A percentile compares a stretch with the other conserved stretches of the same genome.
Evolutionary conservation across 257 asterid species (phyloP).

Genomic region (Nemophila menziesii): DNA sequence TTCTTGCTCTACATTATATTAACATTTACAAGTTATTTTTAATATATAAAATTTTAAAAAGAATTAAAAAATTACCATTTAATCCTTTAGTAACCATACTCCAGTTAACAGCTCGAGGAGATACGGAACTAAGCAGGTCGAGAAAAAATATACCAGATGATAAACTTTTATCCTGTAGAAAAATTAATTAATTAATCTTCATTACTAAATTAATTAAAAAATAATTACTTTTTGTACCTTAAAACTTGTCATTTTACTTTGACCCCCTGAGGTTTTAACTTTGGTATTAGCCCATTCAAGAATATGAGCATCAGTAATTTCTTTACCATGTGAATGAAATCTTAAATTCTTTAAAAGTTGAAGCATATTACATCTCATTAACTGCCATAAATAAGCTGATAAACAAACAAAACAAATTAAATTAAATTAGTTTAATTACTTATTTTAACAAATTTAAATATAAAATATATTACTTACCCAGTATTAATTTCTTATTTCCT

Average conservation of each 20-base stretch:
- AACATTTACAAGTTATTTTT: too few relatives aligned
- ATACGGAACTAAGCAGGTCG: slow-evolving; percentile 89
- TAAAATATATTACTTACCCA: slow-evolving; percentile 29
- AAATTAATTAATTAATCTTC: neutral
- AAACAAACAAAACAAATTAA: slow-evolving; percentile 15
- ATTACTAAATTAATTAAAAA: neutral
- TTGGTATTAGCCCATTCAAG: slow-evolving; percentile 85
- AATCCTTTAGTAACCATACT: slow-evolving; percentile 88
- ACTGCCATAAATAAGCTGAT: slow-evolving; percentile 92
- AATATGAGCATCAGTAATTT: slow-evolving; percentile 66
- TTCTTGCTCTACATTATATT: slow-evolving; percentile 47
- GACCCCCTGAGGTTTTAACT: slow-evolving; percentile 61
- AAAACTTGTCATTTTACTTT: slow-evolving; percentile 61
- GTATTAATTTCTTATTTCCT: slow-evolving; percentile 85
- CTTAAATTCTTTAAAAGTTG: slow-evolving; percentile 76
- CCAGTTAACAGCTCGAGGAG: slow-evolving; percentile 96
- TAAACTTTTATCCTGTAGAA: slow-evolving; percentile 73
- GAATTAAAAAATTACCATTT: slow-evolving; percentile 30
- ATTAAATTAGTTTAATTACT: too few relatives aligned
- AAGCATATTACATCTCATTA: slow-evolving; percentile 86
- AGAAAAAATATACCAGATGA: slow-evolving; percentile 80
- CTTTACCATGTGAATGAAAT: slow-evolving; percentile 81
- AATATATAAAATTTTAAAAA: too few relatives aligned
- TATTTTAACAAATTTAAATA: neutral
- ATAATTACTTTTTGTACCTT: slow-evolving; percentile 21